A percentile compares a stretch with the other conserved stretches of the same genome.
Evolutionary conservation across 2,329 filamentous ascomycete genomes (phyloP).

Genomic region (Tolypocladium tundrense): DNA sequence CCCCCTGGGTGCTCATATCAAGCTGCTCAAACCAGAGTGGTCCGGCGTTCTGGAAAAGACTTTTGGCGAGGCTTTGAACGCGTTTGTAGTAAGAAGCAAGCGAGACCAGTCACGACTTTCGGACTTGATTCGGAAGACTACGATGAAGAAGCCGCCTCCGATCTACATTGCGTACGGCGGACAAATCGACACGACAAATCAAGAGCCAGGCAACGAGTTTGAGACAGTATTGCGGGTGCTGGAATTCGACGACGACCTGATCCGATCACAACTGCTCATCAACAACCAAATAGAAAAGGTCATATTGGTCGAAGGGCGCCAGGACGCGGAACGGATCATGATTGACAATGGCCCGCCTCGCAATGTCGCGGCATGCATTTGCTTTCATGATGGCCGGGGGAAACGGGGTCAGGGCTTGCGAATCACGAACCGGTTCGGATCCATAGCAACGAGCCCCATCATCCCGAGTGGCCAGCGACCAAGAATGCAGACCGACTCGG

Average conservation of each 20-base stretch:
- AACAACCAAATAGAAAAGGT: slow-evolving; percentile 74
- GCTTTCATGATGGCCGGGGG: slow-evolving; percentile 48
- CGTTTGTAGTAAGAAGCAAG: slow-evolving; percentile 74
- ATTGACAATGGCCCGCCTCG: slow-evolving; percentile 46
- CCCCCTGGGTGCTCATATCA: slow-evolving; percentile 70
- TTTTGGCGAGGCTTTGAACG: slow-evolving; percentile 59
- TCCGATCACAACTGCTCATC: slow-evolving; percentile 77
- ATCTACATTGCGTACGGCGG: slow-evolving; percentile 27
- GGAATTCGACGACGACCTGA: slow-evolving; percentile 68
- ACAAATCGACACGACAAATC: slow-evolving; percentile 21
- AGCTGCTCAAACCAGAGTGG: slow-evolving; percentile 72
- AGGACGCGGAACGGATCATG: slow-evolving; percentile 60
- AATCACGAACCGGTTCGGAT: slow-evolving; percentile 34
- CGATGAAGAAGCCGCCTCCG: slow-evolving; percentile 37
- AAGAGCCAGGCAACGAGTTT: slow-evolving; percentile 64
- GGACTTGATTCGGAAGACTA: slow-evolving; percentile 49
- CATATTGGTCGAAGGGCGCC: slow-evolving; percentile 60
- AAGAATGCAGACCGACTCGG: slow-evolving; percentile 73
- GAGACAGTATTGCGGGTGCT: slow-evolving; percentile 74
- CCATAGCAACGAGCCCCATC: slow-evolving; percentile 30
- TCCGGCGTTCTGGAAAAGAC: slow-evolving; percentile 68
- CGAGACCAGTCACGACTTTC: slow-evolving; percentile 62
- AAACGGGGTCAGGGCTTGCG: slow-evolving; percentile 48
- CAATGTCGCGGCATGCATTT: slow-evolving; percentile 66
- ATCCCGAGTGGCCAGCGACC: slow-evolving; percentile 40